Conservation (phyloP, 768 basidiomycete species). For the Tricholoma flavovirens region DNA sequence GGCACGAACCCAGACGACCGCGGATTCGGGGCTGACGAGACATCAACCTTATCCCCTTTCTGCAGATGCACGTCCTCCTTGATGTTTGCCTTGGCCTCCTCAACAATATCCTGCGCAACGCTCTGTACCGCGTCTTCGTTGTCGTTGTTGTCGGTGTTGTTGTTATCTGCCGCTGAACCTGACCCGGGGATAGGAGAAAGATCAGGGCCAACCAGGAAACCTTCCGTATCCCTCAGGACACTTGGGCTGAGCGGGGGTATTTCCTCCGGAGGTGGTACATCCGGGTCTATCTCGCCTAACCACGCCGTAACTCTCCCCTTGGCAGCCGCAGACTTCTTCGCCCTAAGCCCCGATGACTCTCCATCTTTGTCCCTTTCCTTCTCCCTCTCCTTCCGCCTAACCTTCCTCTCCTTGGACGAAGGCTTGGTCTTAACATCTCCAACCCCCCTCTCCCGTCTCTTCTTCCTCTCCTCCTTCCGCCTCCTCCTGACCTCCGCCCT, state of each 20-base stretch:
- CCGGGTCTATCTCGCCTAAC: slow-evolving; percentile 62
- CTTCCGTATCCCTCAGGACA: not conserved
- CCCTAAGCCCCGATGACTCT: slow-evolving; percentile 16
- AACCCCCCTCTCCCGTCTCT: slow-evolving; percentile 19
- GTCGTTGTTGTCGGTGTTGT: too few relatives aligned
- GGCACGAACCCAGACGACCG: slow-evolving; percentile 76
- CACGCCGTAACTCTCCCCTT: slow-evolving; percentile 76
- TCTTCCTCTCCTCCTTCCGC: slow-evolving; percentile 22
- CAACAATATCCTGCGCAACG: not conserved
- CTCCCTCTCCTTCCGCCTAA: slow-evolving; percentile 18
- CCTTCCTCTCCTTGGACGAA: slow-evolving; percentile 13
- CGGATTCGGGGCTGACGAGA: slow-evolving; percentile 50
- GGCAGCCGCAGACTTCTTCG: slow-evolving; percentile 30
- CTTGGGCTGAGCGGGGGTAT: slow-evolving; percentile 34
- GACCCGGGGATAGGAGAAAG: not conserved
- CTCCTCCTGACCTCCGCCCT: slow-evolving; percentile 18
- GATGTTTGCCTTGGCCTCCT: not conserved
- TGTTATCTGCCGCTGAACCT: not conserved
- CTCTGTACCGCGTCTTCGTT: not conserved
- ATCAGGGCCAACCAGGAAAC: slow-evolving; percentile 1
- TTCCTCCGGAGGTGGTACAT: slow-evolving; percentile 48
- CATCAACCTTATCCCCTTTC: slow-evolving; percentile 11
- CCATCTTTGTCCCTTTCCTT: slow-evolving; percentile 18
- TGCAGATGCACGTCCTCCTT: not conserved
- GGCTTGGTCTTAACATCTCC: not conserved